Evolutionary conservation across 1,284 basidiomycete genomes (phyloP).

Genomic region (Trichosporon inkin): DNA sequence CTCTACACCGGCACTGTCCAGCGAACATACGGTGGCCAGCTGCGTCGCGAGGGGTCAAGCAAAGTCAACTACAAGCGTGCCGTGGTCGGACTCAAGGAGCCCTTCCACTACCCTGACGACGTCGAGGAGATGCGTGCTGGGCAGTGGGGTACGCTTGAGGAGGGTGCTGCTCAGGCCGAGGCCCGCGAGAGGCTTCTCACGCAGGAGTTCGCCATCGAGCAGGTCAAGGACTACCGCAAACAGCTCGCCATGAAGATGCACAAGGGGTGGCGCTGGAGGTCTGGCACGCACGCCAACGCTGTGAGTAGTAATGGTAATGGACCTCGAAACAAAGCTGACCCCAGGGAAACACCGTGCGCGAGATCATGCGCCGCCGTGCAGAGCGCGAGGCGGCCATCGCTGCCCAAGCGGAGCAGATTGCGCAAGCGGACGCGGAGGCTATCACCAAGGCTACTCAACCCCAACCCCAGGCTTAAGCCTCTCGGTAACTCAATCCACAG

Average conservation of each 20-base stretch:
- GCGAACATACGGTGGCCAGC: conserved; percentile 35
- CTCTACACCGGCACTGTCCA: conserved; percentile 67
- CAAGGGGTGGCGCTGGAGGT: conserved; percentile 46
- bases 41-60: conserved; percentile 36
- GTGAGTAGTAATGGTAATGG: conserved; percentile 25
- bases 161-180: conserved; percentile 53
- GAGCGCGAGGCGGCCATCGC: conserved; percentile 58
- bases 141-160: conserved; percentile 18
- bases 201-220: conserved; percentile 56
- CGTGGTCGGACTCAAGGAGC: conserved; percentile 78
- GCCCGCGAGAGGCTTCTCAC: conserved; percentile 61
- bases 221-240: conserved; percentile 55
- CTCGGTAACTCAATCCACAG: conserved; percentile 1
- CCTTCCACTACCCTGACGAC: conserved; percentile 83
- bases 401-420: neutral
- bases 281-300: conserved; percentile 40
- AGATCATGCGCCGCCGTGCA: conserved; percentile 50
- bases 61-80: conserved; percentile 75
- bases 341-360: conserved; percentile 45
- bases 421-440: neutral
- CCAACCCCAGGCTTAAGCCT: neutral
- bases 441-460: neutral
- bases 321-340: conserved; percentile 5
- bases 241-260: conserved; percentile 30
- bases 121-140: conserved; percentile 63